Evolutionary conservation across 768 basidiomycete species (phyloP), one percentile per base, ranked within the genome.

Genomic region (Suillus plorans): DNA sequence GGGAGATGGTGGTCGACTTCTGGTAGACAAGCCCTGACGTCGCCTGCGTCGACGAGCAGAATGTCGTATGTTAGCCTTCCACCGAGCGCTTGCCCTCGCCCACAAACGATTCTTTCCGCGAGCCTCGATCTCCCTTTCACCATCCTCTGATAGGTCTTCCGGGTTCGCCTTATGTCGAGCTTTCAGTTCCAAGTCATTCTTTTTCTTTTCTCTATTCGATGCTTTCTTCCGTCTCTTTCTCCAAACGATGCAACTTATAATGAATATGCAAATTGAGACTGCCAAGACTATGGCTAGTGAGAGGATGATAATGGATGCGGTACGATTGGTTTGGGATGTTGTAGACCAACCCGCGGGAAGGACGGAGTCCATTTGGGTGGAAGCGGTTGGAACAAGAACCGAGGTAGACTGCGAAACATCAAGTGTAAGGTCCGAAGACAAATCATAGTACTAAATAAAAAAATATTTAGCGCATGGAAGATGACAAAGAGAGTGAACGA

Each of bases 1-100:
- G 5, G 73, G 75, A 41, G 73, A 76, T 63, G 20, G 63, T 6
- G 73, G 61, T 52, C 66, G 70, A 65, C 56, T 53, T 45, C 5
- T 50, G 22, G 49, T 50, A 7, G 68, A 25, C 20, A 42, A 2
- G 10, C 16, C 53, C 6, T 25, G 53, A 4, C 64, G 59, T 61
- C 49, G 69, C 50, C 83, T 81, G 63, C 91, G 81, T 58, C 86
- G 85, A 44, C 89, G 84, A 9, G 86, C 85, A n/a, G 84, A 78
- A 63, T 84, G 80, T 34, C 86, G 85, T 12, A 85, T 82, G 61
- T 87, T 86, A 3, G 84, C 85, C 67, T 81, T 86, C 91, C 91
- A 93, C 52, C 88, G 82, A 9, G 86, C 86, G 2, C 84, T 86
- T 2, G 90, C 89, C 65, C 77, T 81, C 0, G 83, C 81, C 89